Evolutionary conservation across 352 stramenopile genomes (phyloP), one percentile per base, ranked within the genome.

Genomic region (Hyaloperonospora arabidopsidis): DNA sequence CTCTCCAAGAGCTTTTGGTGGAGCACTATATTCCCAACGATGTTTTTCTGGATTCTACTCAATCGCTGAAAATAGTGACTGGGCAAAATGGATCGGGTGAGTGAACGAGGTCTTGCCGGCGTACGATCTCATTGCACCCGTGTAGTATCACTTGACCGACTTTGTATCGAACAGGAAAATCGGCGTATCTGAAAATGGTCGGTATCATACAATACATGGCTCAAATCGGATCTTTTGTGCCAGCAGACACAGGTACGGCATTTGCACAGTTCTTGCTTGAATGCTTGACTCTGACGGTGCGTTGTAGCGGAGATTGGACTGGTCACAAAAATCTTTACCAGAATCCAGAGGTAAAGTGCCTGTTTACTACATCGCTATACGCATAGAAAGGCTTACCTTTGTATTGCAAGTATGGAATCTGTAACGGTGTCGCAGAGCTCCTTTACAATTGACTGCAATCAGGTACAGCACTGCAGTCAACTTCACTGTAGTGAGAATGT

Each of bases 371-470:
- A 46, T 18, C 5, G 2, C 19, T n/a, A 45, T 40, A 17, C 10
- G 40, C 32, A n/a, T 32, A 18, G 21, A 40, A 2, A 1, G 53
- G 15, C 49, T 68, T 18, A 73, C 4, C 52, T 40, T 17, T 41
- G 3, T 19, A 18, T 18, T 47, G 23, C 25, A 28, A 91, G 84
- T 54, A 74, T 93, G 61, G 84, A 95, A 60, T 89, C 80, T 22
- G 74, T 70, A 7, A 74, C 67, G 28, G 65, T 88, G 13, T 83
- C 76, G 2, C 82, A 93, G 41, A 93, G 82, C 51, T 92, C 84
- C 5, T 95, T 95, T 47, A 93, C 84, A 6, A 93, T 95, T 32
- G 84, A 95, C 60, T 93, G 80, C 62, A 87, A 78, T 22, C 84
- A 94, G 70, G 84, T 93, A 57, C 13, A 46, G 2, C 34, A 12